Evolutionary conservation across 805 yeast genomes (phyloP).

Genomic region (Myxozyma lipomycoides): DNA sequence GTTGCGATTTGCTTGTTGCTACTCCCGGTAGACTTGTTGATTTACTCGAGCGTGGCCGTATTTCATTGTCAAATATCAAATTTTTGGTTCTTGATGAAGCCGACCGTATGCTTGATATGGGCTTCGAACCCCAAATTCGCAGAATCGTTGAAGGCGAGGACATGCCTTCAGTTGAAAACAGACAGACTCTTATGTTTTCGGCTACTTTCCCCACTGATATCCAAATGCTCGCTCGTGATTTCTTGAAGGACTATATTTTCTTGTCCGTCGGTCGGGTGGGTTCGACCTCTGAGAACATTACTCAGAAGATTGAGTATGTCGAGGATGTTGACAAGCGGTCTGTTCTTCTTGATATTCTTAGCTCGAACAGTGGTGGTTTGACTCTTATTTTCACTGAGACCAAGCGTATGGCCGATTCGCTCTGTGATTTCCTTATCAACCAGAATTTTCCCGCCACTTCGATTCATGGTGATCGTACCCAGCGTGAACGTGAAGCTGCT

Average conservation of each 20-base stretch:
- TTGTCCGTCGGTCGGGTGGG: constrained; percentile 98
- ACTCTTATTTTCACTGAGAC: constrained; percentile 96
- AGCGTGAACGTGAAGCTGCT: constrained; percentile 96
- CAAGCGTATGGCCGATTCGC: constrained; percentile 95
- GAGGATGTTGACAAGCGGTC: constrained; percentile 92
- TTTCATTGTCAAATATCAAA: constrained; percentile 83
- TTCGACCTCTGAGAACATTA: constrained; percentile 96
- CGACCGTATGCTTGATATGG: constrained; percentile 99
- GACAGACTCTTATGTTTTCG: constrained; percentile 98
- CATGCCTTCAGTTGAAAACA: constrained; percentile 85
- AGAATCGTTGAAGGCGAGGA: constrained; percentile 96
- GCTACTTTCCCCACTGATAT: constrained; percentile 99
- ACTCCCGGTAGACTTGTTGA: constrained; percentile 99
- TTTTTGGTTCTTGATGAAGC: constrained; percentile 97
- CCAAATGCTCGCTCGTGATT: constrained; percentile 95
- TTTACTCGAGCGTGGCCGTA: constrained; percentile 88
- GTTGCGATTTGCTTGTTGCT: constrained; percentile 95
- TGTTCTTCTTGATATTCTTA: constrained; percentile 79
- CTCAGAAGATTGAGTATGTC: constrained; percentile 87
- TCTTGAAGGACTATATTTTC: constrained; percentile 92
- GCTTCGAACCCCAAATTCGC: constrained; percentile 99
- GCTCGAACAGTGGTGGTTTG: constrained; percentile 74
- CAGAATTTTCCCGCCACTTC: constrained; percentile 96
- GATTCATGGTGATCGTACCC: constrained; percentile 98
- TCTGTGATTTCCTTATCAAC: constrained; percentile 84